Conservation (phyloP, 2,329 filamentous ascomycete genomes). For the Cercospora sp. region DNA sequence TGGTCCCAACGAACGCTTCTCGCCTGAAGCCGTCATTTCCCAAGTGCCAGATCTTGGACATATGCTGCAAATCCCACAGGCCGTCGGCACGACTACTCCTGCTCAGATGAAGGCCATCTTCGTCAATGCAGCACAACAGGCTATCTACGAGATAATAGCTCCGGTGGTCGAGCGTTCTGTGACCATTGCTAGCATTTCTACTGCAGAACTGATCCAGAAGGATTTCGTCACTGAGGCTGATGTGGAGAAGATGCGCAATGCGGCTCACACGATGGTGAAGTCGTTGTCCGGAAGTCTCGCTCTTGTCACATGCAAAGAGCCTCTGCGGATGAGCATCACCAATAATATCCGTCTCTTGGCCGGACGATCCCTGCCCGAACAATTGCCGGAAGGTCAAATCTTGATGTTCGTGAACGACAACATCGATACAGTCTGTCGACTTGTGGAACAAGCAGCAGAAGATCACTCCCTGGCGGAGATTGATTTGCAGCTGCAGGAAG, state of each 20-base stretch:
- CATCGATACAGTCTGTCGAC: conserved; percentile 84
- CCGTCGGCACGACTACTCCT: conserved; percentile 72
- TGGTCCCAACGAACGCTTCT: conserved; percentile 67
- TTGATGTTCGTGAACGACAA: conserved; percentile 99
- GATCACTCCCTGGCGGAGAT: conserved; percentile 92
- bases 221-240: conserved; percentile 94
- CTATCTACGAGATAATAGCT: conserved; percentile 93
- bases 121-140: conserved; percentile 79
- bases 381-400: conserved; percentile 89
- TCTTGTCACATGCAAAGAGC: conserved; percentile 97
- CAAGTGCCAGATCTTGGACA: conserved; percentile 81
- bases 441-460: conserved; percentile 94
- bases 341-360: conserved; percentile 94
- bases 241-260: conserved; percentile 79
- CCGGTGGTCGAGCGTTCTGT: conserved; percentile 97
- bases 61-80: conserved; percentile 74
- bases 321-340: conserved; percentile 90
- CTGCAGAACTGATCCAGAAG: conserved; percentile 91
- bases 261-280: conserved; percentile 92
- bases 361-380: conserved; percentile 60
- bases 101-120: conserved; percentile 72
- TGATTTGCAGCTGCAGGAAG: conserved; percentile 83
- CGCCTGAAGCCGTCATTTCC: conserved; percentile 73
- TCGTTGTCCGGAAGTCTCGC: conserved; percentile 90
- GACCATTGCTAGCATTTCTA: conserved; percentile 95